Evolutionary conservation across 176 grass and related monocot genomes (phyloP).

Genomic region (Sorghum bicolor): Sorghum_bicolor_NCBIv3 NC_012870.2:21921501-21922000

Average conservation of each 20-base stretch:
- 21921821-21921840: conserved; percentile 46
- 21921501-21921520: background rate
- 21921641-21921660: background rate
- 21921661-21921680: background rate
- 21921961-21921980: conserved; percentile 4
- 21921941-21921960: background rate
- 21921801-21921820: conserved; percentile 57
- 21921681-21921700: background rate
- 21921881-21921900: conserved; percentile 26
- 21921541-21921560: background rate
- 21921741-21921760: conserved; percentile 6
- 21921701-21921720: background rate
- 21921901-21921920: conserved; percentile 8
- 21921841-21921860: conserved; percentile 76
- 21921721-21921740: background rate
- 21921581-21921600: background rate
- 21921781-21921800: conserved; percentile 78
- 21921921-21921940: conserved; percentile 24
- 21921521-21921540: background rate
- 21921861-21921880: conserved; percentile 63
- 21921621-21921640: background rate
- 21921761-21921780: conserved; percentile 79
- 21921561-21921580: background rate
- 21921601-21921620: background rate
- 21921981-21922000: conserved; percentile 12